Conservation (phyloP, 1,284 basidiomycete genomes). For the Ceratobasidium sp. region DNA sequence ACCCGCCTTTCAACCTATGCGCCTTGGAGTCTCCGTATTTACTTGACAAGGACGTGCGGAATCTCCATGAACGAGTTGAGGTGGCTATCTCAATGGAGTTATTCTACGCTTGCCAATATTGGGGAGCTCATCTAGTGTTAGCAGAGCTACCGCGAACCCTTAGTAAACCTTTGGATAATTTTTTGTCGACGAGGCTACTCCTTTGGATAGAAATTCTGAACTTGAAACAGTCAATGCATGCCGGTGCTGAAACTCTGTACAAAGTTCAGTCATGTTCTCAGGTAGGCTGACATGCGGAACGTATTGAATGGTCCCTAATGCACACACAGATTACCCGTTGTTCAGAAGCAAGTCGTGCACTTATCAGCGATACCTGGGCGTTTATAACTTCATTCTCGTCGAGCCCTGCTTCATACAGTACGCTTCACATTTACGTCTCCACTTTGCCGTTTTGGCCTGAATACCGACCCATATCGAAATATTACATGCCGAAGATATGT, state of each 20-base stretch:
- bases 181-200: slow-evolving; percentile 4
- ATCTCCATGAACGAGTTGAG: neutral
- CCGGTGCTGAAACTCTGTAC: neutral
- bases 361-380: neutral
- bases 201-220: slow-evolving; percentile 30
- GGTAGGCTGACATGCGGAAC: no score
- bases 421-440: no score
- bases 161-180: neutral
- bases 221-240: neutral
- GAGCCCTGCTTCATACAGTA: no score
- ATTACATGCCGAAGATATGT: no score
- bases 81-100: neutral
- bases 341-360: neutral
- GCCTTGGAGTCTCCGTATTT: slow-evolving; percentile 4
- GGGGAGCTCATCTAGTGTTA: neutral
- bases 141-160: neutral
- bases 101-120: slow-evolving; percentile 16
- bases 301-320: no score
- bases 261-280: neutral
- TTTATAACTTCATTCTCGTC: no score
- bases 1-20: slow-evolving; percentile 24
- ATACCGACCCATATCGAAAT: no score
- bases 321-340: no score
- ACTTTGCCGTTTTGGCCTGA: no score
- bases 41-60: neutral